phyloP scores from a whole-genome alignment of 257 asterid species.

The Fraxinus cuspidata region DNA sequence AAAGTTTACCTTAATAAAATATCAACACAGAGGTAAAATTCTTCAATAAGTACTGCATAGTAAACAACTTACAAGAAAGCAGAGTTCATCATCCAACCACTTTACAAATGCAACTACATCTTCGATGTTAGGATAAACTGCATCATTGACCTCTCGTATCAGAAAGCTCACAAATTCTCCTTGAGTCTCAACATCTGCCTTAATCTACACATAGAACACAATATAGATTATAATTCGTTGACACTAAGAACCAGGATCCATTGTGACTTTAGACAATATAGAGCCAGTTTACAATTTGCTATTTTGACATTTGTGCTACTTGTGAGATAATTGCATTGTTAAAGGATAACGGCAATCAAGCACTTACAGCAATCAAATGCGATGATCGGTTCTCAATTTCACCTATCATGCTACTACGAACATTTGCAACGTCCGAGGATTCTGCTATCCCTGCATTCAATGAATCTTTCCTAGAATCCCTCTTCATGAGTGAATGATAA shows the following conservation, averaged over 20 bases:
- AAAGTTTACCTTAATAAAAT: neutral
- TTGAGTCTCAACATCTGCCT: conserved; percentile 92
- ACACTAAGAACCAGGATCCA: neutral
- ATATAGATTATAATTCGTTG: neutral
- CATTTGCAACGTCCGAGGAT: conserved; percentile 61
- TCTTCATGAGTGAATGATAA: conserved; percentile 88
- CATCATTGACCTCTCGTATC: conserved; percentile 73
- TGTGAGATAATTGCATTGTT: neutral
- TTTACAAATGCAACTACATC: conserved; percentile 83
- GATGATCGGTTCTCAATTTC: conserved; percentile 92
- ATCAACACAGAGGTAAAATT: neutral
- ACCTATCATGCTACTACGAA: conserved; percentile 88
- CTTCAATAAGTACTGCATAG: neutral
- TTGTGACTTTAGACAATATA: neutral
- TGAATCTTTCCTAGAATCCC: conserved; percentile 87
- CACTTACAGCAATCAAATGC: conserved; percentile 81
- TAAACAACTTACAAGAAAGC: conserved; percentile 70
- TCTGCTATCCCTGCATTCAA: conserved; percentile 65
- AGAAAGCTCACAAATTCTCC: conserved; percentile 84
- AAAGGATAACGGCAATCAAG: conserved; percentile 14
- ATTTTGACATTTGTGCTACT: neutral
- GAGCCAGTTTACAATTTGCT: neutral
- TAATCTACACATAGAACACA: conserved; percentile 49
- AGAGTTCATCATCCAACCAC: conserved; percentile 95
- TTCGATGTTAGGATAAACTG: conserved; percentile 64